Conservation (phyloP, 495 filamentous ascomycete genomes). For the Schizothecium vesticola region DNA sequence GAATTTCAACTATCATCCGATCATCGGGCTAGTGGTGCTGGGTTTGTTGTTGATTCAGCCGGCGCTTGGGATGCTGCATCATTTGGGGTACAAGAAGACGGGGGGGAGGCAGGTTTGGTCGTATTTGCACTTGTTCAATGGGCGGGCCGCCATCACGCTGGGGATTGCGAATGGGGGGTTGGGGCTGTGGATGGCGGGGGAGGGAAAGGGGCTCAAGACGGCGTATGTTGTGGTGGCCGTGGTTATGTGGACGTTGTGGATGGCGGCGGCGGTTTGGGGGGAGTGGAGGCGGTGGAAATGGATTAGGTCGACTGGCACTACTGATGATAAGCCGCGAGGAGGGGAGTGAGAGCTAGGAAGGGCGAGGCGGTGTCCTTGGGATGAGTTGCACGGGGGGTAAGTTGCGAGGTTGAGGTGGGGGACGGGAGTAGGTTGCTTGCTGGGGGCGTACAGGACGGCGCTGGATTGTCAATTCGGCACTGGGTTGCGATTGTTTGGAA, state of each 20-base stretch:
- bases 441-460: too few species aligned
- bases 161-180: constrained; percentile 66
- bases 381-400: too few species aligned
- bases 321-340: not conserved
- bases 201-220: constrained; percentile 21
- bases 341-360: not conserved
- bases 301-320: not conserved
- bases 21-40: constrained; percentile 57
- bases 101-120: constrained; percentile 46
- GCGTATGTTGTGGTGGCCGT: constrained; percentile 32
- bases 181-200: constrained; percentile 49
- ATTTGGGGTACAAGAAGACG: constrained; percentile 47
- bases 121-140: constrained; percentile 61
- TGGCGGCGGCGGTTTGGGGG: constrained; percentile 19
- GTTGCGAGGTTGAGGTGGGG: too few species aligned
- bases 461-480: too few species aligned
- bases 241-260: constrained; percentile 33
- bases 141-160: constrained; percentile 53
- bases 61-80: constrained; percentile 56
- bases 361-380: not conserved
- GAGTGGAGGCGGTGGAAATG: constrained; percentile 18
- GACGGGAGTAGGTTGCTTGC: too few species aligned
- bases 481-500: too few species aligned
- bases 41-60: constrained; percentile 54
- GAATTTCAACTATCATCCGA: constrained; percentile 36